Base-by-base conservation (phyloP, 768 basidiomycete genomes). In the Leccinum variicolor region DNA sequence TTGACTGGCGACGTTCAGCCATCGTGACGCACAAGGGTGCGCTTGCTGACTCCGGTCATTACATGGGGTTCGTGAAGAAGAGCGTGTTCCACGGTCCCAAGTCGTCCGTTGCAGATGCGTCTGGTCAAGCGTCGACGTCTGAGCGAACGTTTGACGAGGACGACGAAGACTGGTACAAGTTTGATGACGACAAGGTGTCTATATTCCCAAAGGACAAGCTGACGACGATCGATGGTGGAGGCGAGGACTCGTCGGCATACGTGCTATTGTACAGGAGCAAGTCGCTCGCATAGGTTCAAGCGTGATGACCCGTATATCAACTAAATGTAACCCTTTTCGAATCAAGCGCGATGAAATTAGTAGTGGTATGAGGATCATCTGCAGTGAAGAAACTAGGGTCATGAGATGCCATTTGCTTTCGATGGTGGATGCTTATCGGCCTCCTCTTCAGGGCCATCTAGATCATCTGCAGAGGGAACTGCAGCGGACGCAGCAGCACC, bases 1-100 rank as follows among this genome's bases (percentile, higher is more conserved):
- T 3, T 33, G 45, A 53, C 28, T 25, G 29, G 39, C 2, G 47
- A 23, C 7, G n/a, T n/a, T 36, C 66, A 93, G 94, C 89, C 8
- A 90, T 99, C 67, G 86, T 99, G 13, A 96, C 94, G 21, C 97
- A 98, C 81, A 99, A 99, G 73, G 97, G 97, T 11, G 84, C 94
- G 0, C 89, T 89, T 0, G 95, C 97, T 0, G 97, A 98, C 67
- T 85, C 92, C 0, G 96, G 95, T 2, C 96, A 98, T 74, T 98
- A 98, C 69, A 94, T 98, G 23, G 94, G 86, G 1, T 98, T 89
- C 74, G 90, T 89, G 28, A 90, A 90, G 75, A 91, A 89, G 77
- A 83, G 81, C 62, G 81, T 82, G 19, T 84, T 90, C 75, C 81
- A 84, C 52, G 76, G 76, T 4, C 23, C 58, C 21, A 60, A 52